Conservation (phyloP, 129 eudicot genomes). For the Smallanthus sonchifolius region DNA sequence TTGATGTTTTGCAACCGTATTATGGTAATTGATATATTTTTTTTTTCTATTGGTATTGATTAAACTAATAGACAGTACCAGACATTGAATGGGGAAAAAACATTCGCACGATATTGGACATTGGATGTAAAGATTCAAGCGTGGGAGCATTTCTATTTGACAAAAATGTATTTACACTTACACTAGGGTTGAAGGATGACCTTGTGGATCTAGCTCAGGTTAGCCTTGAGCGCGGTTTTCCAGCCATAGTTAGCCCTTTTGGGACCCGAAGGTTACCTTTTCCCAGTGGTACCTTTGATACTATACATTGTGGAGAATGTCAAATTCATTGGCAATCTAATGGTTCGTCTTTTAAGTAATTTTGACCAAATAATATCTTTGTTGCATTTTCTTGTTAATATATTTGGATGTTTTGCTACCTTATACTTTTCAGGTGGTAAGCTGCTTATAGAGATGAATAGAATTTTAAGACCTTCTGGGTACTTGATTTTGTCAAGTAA, state of each 20-base stretch:
- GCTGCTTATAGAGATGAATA: slow-evolving; percentile 79
- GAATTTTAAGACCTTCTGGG: slow-evolving; percentile 92
- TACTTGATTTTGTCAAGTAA: slow-evolving; percentile 80
- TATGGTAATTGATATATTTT: background rate
- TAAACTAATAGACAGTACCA: slow-evolving; percentile 72
- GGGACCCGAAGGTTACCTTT: slow-evolving; percentile 76
- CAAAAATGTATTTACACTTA: slow-evolving; percentile 62
- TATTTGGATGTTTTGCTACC: background rate
- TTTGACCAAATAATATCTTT: background rate
- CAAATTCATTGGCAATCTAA: slow-evolving; percentile 77
- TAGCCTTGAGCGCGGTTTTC: slow-evolving; percentile 96
- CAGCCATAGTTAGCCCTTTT: slow-evolving; percentile 73
- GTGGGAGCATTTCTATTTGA: slow-evolving; percentile 65
- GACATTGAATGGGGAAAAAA: slow-evolving; percentile 99
- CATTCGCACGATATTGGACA: slow-evolving; percentile 73
- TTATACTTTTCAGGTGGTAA: slow-evolving; percentile 58
- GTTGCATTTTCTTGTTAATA: background rate
- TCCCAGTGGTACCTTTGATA: slow-evolving; percentile 94
- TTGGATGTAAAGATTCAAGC: slow-evolving; percentile 88
- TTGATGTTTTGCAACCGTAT: background rate
- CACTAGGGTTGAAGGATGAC: slow-evolving; percentile 88
- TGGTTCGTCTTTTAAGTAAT: slow-evolving; percentile 39
- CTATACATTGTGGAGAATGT: slow-evolving; percentile 90
- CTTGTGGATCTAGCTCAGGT: slow-evolving; percentile 83
- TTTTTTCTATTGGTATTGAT: slow-evolving; percentile 5